Evolutionary conservation across 306 rosid species (phyloP).

Genomic region (Prunus armeniaca): DNA sequence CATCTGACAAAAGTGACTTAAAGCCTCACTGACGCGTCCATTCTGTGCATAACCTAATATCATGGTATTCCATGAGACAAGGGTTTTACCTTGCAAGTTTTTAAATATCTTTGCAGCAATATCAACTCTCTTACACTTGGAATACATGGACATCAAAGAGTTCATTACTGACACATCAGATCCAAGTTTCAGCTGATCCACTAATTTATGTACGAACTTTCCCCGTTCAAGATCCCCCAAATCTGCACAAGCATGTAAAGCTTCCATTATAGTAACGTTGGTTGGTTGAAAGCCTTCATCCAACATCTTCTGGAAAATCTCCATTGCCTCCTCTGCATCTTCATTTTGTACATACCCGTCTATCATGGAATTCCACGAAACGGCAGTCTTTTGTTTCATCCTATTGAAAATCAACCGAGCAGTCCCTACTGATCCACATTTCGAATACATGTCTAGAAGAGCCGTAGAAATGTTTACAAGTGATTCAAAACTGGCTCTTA

Average conservation of each 20-base stretch:
- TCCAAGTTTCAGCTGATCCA: conserved; percentile 46
- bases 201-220: conserved; percentile 50
- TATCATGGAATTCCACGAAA: conserved; percentile 91
- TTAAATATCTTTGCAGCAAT: conserved; percentile 61
- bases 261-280: conserved; percentile 71
- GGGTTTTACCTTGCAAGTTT: conserved; percentile 52
- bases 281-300: conserved; percentile 65
- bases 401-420: conserved; percentile 54
- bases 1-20: conserved; percentile 63
- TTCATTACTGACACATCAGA: conserved; percentile 65
- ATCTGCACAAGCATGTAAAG: conserved; percentile 77
- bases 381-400: conserved; percentile 63
- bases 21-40: conserved; percentile 59
- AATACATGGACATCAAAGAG: conserved; percentile 91
- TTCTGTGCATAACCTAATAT: conserved; percentile 86
- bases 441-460: conserved; percentile 74
- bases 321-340: conserved; percentile 61
- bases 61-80: conserved; percentile 91
- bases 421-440: conserved; percentile 58
- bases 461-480: conserved; percentile 65
- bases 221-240: conserved; percentile 72
- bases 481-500: conserved; percentile 61
- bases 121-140: conserved; percentile 76
- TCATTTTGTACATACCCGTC: conserved; percentile 71
- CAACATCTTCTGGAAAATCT: conserved; percentile 57